phyloP scores from a whole-genome alignment of 1,284 basidiomycete species.

The Testicularia cyperi region DNA sequence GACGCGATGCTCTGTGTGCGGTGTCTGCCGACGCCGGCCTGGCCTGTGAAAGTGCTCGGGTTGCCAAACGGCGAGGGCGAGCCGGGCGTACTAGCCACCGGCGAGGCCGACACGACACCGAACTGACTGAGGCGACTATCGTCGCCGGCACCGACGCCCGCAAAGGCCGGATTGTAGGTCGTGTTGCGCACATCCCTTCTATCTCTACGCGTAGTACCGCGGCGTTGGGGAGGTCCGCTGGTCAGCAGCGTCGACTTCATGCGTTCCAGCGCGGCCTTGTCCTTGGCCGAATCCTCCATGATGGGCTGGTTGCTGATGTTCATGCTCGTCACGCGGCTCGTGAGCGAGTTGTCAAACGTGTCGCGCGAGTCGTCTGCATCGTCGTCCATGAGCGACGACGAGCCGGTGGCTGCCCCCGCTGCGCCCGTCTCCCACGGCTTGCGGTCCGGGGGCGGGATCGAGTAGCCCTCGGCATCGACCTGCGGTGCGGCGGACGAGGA shows the following conservation, averaged over 20 bases:
- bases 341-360: constrained; percentile 19
- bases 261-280: constrained; percentile 63
- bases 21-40: constrained; percentile 29
- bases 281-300: constrained; percentile 62
- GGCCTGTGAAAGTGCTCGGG: constrained; percentile 22
- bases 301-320: constrained; percentile 62
- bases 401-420: constrained; percentile 2
- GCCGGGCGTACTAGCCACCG: constrained; percentile 8
- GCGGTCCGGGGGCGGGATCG: constrained; percentile 64
- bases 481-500: constrained; percentile 22
- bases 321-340: constrained; percentile 38
- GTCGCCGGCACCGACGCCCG: constrained; percentile 13
- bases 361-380: constrained; percentile 42
- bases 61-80: constrained; percentile 32
- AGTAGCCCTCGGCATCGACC: constrained; percentile 65
- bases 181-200: constrained; percentile 64
- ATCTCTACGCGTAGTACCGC: constrained; percentile 61
- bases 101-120: constrained; percentile 18
- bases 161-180: constrained; percentile 52
- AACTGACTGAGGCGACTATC: constrained; percentile 30
- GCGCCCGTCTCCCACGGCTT: constrained; percentile 61
- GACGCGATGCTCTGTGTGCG: constrained; percentile 47
- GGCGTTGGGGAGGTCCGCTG: constrained; percentile 45
- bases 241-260: constrained; percentile 63
- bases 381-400: constrained; percentile 56